A percentile compares a stretch with the other conserved stretches of the same genome.
Conservation (phyloP, 1,139 yeast genomes). For the Candida albicans region DNA sequence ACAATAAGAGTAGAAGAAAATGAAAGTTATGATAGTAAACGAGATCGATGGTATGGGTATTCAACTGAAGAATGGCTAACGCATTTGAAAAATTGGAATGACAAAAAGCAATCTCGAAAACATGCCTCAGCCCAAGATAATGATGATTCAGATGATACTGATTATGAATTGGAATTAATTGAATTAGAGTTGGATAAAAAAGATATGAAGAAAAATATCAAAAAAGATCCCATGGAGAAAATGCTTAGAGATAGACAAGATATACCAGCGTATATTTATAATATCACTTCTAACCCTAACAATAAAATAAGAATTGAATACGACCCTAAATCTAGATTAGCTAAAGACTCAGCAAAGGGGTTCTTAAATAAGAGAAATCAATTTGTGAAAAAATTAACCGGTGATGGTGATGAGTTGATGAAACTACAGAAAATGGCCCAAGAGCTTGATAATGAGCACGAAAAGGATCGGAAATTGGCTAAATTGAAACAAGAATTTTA, state of each 20-base stretch:
- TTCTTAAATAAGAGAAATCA: constrained; percentile 49
- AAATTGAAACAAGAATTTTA: constrained; percentile 11
- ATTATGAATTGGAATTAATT: constrained; percentile 47
- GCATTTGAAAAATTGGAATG: constrained; percentile 49
- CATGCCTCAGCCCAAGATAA: constrained; percentile 10
- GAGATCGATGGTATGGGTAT: constrained; percentile 81
- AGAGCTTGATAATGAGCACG: constrained; percentile 34
- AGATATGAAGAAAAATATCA: constrained; percentile 28
- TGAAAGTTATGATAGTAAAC: constrained; percentile 61
- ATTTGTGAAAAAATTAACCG: constrained; percentile 53
- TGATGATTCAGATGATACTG: constrained; percentile 44
- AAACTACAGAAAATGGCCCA: constrained; percentile 55
- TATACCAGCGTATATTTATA: constrained; percentile 45
- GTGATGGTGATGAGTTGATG: constrained; percentile 53
- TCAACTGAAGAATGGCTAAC: constrained; percentile 58
- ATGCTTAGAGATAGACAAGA: constrained; percentile 52
- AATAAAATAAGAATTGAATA: constrained; percentile 29
- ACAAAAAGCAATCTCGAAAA: constrained; percentile 24
- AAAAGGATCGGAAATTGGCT: constrained; percentile 17
- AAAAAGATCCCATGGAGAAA: constrained; percentile 38
- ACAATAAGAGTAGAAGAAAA: constrained; percentile 23
- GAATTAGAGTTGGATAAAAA: constrained; percentile 44
- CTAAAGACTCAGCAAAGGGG: constrained; percentile 48
- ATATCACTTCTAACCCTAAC: constrained; percentile 14
- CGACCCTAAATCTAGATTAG: constrained; percentile 58